Conservation (phyloP, 108 stramenopile species). For the Cylindrotheca closterium region DNA sequence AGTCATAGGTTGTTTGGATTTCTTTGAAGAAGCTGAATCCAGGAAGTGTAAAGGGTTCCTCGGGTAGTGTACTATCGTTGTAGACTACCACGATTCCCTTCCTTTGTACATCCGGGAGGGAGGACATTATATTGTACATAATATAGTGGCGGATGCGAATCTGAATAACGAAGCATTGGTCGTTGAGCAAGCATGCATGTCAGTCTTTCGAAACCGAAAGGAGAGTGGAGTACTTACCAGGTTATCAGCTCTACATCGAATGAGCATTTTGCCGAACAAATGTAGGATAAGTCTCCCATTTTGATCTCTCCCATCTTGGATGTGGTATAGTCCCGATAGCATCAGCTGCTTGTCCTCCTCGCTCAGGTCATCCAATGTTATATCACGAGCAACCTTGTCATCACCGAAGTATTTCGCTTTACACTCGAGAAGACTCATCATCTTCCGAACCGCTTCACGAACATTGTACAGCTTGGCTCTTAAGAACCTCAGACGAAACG, state of each 20-base stretch:
- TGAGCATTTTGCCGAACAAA: neutral
- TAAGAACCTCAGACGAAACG: slow-evolving; percentile 20
- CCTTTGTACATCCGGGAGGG: neutral
- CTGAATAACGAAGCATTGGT: neutral
- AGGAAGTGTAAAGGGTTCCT: neutral
- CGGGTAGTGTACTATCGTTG: neutral
- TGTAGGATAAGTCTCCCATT: neutral
- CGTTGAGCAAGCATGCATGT: neutral
- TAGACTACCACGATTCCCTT: neutral
- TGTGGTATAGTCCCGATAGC: slow-evolving; percentile 3
- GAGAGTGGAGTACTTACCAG: neutral
- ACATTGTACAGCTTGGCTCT: slow-evolving; percentile 6
- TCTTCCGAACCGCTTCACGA: neutral
- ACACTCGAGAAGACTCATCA: slow-evolving; percentile 6
- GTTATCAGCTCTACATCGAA: neutral
- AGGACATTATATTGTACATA: neutral
- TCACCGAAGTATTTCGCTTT: slow-evolving; percentile 11
- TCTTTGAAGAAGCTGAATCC: neutral
- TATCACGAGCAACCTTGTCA: slow-evolving; percentile 4
- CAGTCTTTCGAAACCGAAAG: no score
- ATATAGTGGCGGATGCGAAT: neutral
- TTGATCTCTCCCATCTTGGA: neutral
- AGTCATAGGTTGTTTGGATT: neutral
- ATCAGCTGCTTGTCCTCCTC: slow-evolving; percentile 15
- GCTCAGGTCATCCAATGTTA: slow-evolving; percentile 16